Base-by-base conservation (phyloP, 768 basidiomycete species). In the Mycena venus region DNA sequence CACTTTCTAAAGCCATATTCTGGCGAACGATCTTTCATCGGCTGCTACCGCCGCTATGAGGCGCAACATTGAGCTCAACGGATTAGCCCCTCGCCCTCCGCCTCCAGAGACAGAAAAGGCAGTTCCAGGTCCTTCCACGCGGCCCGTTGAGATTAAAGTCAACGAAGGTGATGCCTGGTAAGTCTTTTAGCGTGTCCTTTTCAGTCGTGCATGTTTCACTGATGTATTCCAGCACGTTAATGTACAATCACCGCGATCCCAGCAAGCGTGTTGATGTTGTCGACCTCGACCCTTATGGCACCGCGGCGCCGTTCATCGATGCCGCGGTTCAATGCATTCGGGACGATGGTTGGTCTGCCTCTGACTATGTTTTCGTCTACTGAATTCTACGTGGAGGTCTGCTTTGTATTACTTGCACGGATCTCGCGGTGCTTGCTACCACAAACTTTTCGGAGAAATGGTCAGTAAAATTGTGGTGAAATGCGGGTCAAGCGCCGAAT, bases 201-300 rank as follows among this genome's bases (percentile, higher is more conserved):
- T 15, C 68, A 19, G 42, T 23, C 21, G 29, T 32, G 36, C n/a
- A 47, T 62, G n/a, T 34, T 40, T 32, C 27, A 32, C 59, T 32
- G 25, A 67, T 38, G 38, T 36, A 55, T 73, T 72, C 19, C 60
- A 98, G 97, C 79, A 88, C 94, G 4, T 85, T 97, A 62, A 96
- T 99, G 95, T 99, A 98, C 80, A 89, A 89, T 58, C 96, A 97
- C 79, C 92, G 97, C 44, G 86, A 91, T 32, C 92, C 92, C 63
- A 89, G 87, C 56, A 84, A 87, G 14, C 91, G 93, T 3, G 97
- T 99, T 23, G 97, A 99, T 75, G 95, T 95, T 32, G 92, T 99
- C n/a, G 98, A 99, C 82, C 89, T 99, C 31, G 98, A 99, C 81
- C 98, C 98, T 0, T 99, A 99, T 79, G 98, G 98, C 0, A 98